These are phyloP conservation scores for Aspergillus uvarum DNA, from an alignment of 2,329 filamentous ascomycete species.

Conservation along the genomic window DNA sequence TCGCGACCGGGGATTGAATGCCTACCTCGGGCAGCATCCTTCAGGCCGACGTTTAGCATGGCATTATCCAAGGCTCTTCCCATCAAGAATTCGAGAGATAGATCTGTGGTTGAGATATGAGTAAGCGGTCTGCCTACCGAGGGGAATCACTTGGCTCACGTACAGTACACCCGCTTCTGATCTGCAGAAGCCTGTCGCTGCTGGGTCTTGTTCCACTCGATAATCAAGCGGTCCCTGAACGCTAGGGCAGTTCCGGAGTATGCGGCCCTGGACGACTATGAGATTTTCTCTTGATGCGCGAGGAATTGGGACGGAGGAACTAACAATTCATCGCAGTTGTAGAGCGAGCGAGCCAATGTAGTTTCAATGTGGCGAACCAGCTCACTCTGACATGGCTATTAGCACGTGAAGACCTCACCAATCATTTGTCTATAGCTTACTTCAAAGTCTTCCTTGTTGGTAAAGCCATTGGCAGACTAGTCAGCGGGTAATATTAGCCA, in stretches of 20 bases:
- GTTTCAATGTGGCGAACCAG: slow-evolving; percentile 95
- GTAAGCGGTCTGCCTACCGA: not conserved
- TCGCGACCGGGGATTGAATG: not conserved
- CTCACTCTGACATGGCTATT: slow-evolving; percentile 60
- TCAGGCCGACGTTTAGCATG: slow-evolving; percentile 92
- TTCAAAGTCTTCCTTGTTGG: slow-evolving; percentile 75
- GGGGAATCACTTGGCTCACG: slow-evolving; percentile 19
- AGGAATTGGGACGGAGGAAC: slow-evolving; percentile 15
- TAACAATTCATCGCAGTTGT: slow-evolving; percentile 89
- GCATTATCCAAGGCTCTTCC: slow-evolving; percentile 95
- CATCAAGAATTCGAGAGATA: slow-evolving; percentile 98
- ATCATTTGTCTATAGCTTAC: slow-evolving; percentile 32
- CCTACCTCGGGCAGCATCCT: slow-evolving; percentile 77
- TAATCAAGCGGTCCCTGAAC: slow-evolving; percentile 86
- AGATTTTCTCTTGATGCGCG: slow-evolving; percentile 2
- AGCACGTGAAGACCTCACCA: slow-evolving; percentile 3
- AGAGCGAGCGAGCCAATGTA: slow-evolving; percentile 89
- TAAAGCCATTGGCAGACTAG: slow-evolving; percentile 68
- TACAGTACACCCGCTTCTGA: slow-evolving; percentile 89
- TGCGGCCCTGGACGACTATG: slow-evolving; percentile 60
- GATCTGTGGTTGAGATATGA: slow-evolving; percentile 51
- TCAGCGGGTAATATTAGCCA: not conserved
- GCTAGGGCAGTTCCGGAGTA: slow-evolving; percentile 90
- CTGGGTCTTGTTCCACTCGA: slow-evolving; percentile 98
- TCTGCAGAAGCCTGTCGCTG: slow-evolving; percentile 90